These are phyloP conservation scores for Colletotrichum lentis DNA, from an alignment of 2,329 filamentous ascomycete species.

Conservation along the genomic window DNA sequence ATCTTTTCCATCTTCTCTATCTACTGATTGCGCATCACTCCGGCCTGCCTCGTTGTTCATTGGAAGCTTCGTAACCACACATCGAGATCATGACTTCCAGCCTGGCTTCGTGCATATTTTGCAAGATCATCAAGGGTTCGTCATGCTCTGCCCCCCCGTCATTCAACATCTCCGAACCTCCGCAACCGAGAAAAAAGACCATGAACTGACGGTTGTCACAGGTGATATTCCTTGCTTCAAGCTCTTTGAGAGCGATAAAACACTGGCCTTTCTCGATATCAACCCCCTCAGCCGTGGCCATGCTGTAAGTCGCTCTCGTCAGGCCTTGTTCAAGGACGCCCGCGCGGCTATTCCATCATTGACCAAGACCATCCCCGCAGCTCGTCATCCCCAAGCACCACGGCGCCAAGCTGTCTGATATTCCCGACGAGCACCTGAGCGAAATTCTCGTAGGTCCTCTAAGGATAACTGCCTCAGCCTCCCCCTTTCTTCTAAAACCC, in stretches of 20 bases:
- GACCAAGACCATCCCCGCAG: conserved; percentile 54
- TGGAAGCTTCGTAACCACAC: neutral
- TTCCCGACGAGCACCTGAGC: conserved; percentile 84
- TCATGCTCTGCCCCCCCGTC: neutral
- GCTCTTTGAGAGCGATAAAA: conserved; percentile 93
- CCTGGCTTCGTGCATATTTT: conserved; percentile 88
- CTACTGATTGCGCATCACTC: neutral
- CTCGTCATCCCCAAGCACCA: conserved; percentile 97
- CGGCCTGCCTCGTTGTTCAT: neutral
- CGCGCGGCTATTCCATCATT: neutral
- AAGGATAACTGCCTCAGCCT: neutral
- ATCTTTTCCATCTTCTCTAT: neutral
- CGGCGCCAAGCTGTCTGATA: conserved; percentile 88
- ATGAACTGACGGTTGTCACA: conserved; percentile 49
- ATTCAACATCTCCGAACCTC: conserved; percentile 23
- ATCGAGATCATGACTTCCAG: conserved; percentile 45
- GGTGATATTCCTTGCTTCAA: conserved; percentile 97
- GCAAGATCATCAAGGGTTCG: conserved; percentile 93
- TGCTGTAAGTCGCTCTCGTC: conserved; percentile 67
- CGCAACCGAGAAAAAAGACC: neutral
- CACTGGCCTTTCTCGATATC: conserved; percentile 96
- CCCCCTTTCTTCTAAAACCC: neutral
- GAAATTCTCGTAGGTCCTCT: conserved; percentile 76
- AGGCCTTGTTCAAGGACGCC: neutral
- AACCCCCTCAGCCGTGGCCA: conserved; percentile 88